A percentile compares a stretch with the other conserved stretches of the same genome.
phyloP scores from a whole-genome alignment of 345 rosid genomes.

The Syzygium oleosum region DNA sequence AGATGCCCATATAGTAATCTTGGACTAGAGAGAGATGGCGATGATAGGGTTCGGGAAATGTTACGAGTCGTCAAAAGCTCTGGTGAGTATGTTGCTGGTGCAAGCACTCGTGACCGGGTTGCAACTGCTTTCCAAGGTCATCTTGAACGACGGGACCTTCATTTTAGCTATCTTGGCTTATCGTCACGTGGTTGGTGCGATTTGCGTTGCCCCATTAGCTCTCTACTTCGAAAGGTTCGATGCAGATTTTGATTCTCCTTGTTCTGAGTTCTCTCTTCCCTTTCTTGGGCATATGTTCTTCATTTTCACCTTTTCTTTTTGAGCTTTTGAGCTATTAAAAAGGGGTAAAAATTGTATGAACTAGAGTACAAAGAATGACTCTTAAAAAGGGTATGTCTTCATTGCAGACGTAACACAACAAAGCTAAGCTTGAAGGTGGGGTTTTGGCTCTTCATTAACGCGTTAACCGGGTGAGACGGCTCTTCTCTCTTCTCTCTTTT shows the following conservation, averaged over 20 bases:
- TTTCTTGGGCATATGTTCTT: neutral
- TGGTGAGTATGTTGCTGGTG: slow-evolving; percentile 7
- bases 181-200: slow-evolving; percentile 36
- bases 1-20: too few species aligned
- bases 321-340: neutral
- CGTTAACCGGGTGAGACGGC: slow-evolving; percentile 28
- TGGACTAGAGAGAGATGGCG: neutral
- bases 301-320: neutral
- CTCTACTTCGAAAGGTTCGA: slow-evolving; percentile 31
- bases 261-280: neutral
- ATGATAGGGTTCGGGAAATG: neutral
- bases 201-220: slow-evolving; percentile 41
- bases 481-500: neutral
- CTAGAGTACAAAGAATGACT: neutral
- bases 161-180: slow-evolving; percentile 39
- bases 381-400: neutral
- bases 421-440: slow-evolving; percentile 13
- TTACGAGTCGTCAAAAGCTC: neutral
- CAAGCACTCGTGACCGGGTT: slow-evolving; percentile 30
- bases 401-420: neutral
- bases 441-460: slow-evolving; percentile 33
- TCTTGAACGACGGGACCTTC: slow-evolving; percentile 24
- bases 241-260: neutral
- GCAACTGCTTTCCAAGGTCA: slow-evolving; percentile 29
- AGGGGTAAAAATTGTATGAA: neutral